Evolutionary conservation across 164 flowering plant species (phyloP).

Genomic region (Vitis labrusca): DNA sequence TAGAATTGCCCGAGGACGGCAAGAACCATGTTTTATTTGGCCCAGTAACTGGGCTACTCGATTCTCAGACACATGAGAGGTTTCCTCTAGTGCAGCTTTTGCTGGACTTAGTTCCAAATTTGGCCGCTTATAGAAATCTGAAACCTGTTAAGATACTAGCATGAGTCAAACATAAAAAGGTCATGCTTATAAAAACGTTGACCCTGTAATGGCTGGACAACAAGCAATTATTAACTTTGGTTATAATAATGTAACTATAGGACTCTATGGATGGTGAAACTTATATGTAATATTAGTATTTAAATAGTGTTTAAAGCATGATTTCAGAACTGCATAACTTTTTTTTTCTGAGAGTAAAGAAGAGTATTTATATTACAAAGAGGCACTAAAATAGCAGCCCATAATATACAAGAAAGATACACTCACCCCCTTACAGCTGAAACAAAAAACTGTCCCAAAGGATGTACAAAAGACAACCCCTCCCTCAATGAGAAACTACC

Average conservation of each 20-base stretch:
- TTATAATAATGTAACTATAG: neutral
- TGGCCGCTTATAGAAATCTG: conserved; percentile 80
- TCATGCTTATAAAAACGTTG: neutral
- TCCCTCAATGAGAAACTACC: no score
- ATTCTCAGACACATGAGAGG: conserved; percentile 49
- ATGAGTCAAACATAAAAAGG: neutral
- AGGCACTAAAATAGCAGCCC: no score
- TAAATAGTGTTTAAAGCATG: neutral
- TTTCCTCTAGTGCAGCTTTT: conserved; percentile 71
- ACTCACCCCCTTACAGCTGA: no score
- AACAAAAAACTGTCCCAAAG: no score
- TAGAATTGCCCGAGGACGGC: conserved; percentile 90
- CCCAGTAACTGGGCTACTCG: conserved; percentile 79
- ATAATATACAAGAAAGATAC: no score
- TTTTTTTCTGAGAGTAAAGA: no score
- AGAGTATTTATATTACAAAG: no score
- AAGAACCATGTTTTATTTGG: conserved; percentile 86
- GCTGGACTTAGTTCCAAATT: conserved; percentile 69
- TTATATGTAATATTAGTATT: neutral
- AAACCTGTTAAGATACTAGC: conserved; percentile 49
- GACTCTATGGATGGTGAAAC: neutral
- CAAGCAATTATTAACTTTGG: neutral
- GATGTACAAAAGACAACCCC: no score
- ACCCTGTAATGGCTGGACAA: neutral
- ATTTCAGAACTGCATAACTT: neutral